A percentile compares a stretch with the other conserved stretches of the same genome.
Evolutionary conservation across 805 yeast species (phyloP).

Genomic region (Kodamaea neixiangensis): DNA sequence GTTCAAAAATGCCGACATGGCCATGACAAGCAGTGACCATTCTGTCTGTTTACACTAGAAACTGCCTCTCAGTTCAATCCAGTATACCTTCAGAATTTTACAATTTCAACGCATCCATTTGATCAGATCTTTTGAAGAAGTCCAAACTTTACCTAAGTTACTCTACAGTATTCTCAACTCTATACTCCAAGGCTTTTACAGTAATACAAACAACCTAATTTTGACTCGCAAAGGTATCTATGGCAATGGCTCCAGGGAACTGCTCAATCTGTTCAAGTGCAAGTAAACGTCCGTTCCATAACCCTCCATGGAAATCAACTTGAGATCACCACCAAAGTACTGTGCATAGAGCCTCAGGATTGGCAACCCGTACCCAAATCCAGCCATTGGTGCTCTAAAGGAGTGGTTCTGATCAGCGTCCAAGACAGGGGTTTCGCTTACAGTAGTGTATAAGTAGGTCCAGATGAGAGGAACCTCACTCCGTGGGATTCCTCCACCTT

Average conservation of each 20-base stretch:
- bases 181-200: too few species aligned
- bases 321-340: conserved; percentile 88
- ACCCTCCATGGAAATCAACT: conserved; percentile 88
- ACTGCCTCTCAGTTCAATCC: too few species aligned
- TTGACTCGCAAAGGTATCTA: too few species aligned
- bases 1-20: too few species aligned
- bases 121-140: too few species aligned
- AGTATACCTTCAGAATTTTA: too few species aligned
- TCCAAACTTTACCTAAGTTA: too few species aligned
- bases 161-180: too few species aligned
- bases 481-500: conserved; percentile 92
- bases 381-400: conserved; percentile 90
- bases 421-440: conserved; percentile 65
- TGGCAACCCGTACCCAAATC: conserved; percentile 90
- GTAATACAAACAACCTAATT: too few species aligned
- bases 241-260: conserved; percentile 70
- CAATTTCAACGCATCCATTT: too few species aligned
- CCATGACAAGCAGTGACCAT: too few species aligned
- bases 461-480: conserved; percentile 82
- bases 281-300: conserved; percentile 91
- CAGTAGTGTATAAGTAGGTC: conserved; percentile 91
- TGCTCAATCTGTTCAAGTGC: conserved; percentile 77
- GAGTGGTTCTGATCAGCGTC: conserved; percentile 62
- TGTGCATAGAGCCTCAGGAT: conserved; percentile 83
- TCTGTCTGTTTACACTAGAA: too few species aligned